Percentiles rank a stretch among this genome's conserved stretches.
These are phyloP conservation scores for Kodamaea neixiangensis DNA, from an alignment of 805 yeast genomes.

Conservation along the genomic window DNA sequence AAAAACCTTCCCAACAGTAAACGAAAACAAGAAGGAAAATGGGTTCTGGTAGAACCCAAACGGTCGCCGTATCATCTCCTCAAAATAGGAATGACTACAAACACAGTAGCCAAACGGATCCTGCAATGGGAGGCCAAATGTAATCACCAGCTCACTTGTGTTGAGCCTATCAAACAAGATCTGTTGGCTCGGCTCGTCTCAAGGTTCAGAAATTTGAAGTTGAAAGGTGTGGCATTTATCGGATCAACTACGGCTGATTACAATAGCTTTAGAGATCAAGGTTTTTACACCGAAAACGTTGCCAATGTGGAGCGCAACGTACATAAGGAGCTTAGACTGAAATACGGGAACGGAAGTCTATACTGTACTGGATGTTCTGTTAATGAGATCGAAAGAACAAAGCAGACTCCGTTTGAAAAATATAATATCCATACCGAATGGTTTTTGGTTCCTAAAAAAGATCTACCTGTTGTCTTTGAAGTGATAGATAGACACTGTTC, in stretches of 20 bases:
- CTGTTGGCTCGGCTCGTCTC: constrained; percentile 11
- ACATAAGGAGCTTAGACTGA: constrained; percentile 37
- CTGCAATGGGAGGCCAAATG: constrained; percentile 57
- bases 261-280: constrained; percentile 18
- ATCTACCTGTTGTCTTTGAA: constrained; percentile 32
- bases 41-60: constrained; percentile 38
- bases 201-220: not conserved
- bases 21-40: constrained; percentile 21
- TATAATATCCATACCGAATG: constrained; percentile 53
- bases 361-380: constrained; percentile 49
- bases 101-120: constrained; percentile 42
- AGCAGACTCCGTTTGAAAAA: constrained; percentile 8
- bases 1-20: constrained; percentile 28
- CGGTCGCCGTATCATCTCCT: constrained; percentile 41
- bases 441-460: constrained; percentile 53
- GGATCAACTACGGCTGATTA: not conserved
- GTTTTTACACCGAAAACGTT: constrained; percentile 38
- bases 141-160: constrained; percentile 43
- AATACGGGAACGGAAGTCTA: constrained; percentile 50
- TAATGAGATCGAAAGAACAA: not conserved
- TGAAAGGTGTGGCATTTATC: constrained; percentile 9
- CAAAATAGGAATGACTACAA: constrained; percentile 57
- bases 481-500: constrained; percentile 29
- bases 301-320: constrained; percentile 42
- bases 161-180: constrained; percentile 31